Evolutionary conservation across 495 filamentous ascomycete genomes (phyloP), one percentile per base, ranked within the genome.

Genomic region (Aspergillus incahuasiensis): DNA sequence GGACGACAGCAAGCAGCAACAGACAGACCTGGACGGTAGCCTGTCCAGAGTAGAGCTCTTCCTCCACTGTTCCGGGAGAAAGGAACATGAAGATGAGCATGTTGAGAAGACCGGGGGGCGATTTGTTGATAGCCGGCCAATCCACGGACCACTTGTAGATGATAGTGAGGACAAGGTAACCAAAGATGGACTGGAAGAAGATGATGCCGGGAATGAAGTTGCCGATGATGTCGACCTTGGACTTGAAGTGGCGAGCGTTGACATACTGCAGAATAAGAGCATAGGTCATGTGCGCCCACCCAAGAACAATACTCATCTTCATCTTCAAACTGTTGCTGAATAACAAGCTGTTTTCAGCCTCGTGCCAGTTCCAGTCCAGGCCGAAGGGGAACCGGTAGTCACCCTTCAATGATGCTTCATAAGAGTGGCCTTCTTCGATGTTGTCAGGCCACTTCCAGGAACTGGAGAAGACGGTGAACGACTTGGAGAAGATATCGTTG

Each of bases 21-120:
- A 99, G 75, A 32, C 86, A 64, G 18, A 89, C 72, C 69, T 99
- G 94, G 3, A 99, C 79, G 0, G 56, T 58, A 6, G 69, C 75
- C 69, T 99, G 94, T 49, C 89, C 89, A 18, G 69, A 68, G 64
- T 94, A 99, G 6, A 99, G 79, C 48, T 74, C 79, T 51, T 85
- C 81, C 41, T 87, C 82, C 44, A 97, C 74, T 0, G 68, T 87
- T 21, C 90, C 90, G 5, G 94, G 94, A 50, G 84, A 82, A 48
- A 99, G 76, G 77, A 99, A 97, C 94, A 99, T 99, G 81, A 96
- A 95, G 67, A 99, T 99, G 60, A 99, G 79, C 91, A 97, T 96
- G 80, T 99, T 99, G 55, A 99, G 74, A 22, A 99, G 77, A 61
- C 90, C 88, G 0, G 94, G 94, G 3, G 95, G 89, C 25, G 79